phyloP scores from a whole-genome alignment of 2,329 filamentous ascomycete species.

The Sporothrix brunneoviolacea region DNA sequence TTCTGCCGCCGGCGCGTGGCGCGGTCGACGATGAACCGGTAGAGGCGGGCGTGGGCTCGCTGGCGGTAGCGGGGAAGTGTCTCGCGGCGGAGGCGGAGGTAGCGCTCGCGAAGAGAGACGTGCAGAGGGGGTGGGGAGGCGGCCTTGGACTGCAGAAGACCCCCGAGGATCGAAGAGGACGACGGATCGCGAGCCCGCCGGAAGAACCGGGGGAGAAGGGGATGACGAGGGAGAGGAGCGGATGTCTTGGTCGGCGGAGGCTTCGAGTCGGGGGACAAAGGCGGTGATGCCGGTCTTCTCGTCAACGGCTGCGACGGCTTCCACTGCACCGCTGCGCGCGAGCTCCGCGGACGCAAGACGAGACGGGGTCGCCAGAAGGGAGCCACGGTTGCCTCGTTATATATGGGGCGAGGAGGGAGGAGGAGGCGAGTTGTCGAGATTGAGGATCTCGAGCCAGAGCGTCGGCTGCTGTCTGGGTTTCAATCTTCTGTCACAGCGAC shows the following conservation, averaged over 20 bases:
- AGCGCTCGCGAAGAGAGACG: slow-evolving; percentile 50
- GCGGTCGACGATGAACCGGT: slow-evolving; percentile 61
- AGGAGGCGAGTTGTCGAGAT: neutral
- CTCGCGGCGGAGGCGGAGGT: slow-evolving; percentile 67
- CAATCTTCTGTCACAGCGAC: too few species aligned
- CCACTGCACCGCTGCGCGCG: slow-evolving; percentile 11
- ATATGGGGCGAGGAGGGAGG: neutral
- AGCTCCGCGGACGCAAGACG: slow-evolving; percentile 7
- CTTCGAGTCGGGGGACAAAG: too few species aligned
- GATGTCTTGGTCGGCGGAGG: neutral
- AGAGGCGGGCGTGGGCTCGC: slow-evolving; percentile 67
- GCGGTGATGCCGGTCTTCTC: too few species aligned
- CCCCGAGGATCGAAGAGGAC: neutral
- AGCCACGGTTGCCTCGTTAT: slow-evolving; percentile 7
- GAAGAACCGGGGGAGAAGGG: neutral
- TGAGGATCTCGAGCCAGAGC: neutral
- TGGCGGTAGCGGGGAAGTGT: slow-evolving; percentile 65
- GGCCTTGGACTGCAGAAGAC: neutral
- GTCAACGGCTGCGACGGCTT: too few species aligned
- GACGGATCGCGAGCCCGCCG: neutral
- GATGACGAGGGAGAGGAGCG: neutral
- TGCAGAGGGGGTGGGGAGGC: neutral
- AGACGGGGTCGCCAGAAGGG: slow-evolving; percentile 8
- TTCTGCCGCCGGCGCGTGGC: slow-evolving; percentile 50
- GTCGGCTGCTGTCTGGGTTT: too few species aligned